phyloP scores from a whole-genome alignment of 495 filamentous ascomycete genomes.

The Hypoxylon rickii region DNA sequence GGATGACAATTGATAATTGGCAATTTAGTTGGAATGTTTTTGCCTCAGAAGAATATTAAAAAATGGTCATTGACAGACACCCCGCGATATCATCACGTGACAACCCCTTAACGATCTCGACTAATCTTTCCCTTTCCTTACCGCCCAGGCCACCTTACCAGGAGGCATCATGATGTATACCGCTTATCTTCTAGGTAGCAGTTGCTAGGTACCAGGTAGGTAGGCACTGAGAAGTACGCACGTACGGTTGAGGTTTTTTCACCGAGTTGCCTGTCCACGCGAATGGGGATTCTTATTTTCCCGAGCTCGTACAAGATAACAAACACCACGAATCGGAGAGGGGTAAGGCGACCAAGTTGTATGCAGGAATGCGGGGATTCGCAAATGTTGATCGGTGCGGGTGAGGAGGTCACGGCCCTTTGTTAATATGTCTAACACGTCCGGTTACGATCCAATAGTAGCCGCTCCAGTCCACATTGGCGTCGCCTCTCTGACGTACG shows the following conservation, averaged over 20 bases:
- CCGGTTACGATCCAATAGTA: slow-evolving; percentile 17
- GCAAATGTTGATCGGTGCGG: slow-evolving; percentile 12
- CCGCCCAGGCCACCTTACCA: too few species aligned
- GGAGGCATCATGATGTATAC: too few species aligned
- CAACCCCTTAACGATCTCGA: slow-evolving; percentile 23
- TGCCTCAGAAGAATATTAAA: too few species aligned
- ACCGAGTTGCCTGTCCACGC: slow-evolving; percentile 15
- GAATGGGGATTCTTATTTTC: slow-evolving; percentile 33
- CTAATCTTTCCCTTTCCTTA: slow-evolving; percentile 34
- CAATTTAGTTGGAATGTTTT: too few species aligned
- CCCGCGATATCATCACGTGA: too few species aligned
- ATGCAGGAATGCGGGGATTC: slow-evolving; percentile 32
- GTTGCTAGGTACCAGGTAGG: too few species aligned
- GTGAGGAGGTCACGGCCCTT: slow-evolving; percentile 22
- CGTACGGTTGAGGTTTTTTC: slow-evolving; percentile 17
- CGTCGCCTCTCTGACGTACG: slow-evolving; percentile 33
- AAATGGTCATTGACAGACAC: too few species aligned
- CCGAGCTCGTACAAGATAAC: slow-evolving; percentile 34
- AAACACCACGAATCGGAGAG: slow-evolving; percentile 26
- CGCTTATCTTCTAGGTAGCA: too few species aligned
- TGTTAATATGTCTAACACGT: slow-evolving; percentile 1
- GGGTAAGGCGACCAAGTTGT: slow-evolving; percentile 17
- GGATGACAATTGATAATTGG: too few species aligned
- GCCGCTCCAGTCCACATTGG: slow-evolving; percentile 18
- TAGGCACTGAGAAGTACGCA: too few species aligned